Percentiles rank a stretch among this genome's conserved stretches.
Evolutionary conservation across 2,329 filamentous ascomycete genomes (phyloP).

Genomic region (Lanzia echinophila): DNA sequence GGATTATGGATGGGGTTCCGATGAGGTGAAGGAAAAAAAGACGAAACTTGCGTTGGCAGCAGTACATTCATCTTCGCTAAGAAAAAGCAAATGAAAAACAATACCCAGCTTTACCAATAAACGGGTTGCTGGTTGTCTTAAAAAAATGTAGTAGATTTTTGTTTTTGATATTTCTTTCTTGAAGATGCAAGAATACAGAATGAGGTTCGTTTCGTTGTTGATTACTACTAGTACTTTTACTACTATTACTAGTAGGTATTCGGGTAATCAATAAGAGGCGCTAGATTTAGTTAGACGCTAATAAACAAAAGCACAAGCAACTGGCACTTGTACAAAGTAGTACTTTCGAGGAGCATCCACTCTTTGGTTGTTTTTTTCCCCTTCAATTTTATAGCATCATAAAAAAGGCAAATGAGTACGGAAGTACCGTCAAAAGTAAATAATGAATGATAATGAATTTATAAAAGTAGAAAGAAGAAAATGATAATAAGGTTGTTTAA

Average conservation of each 20-base stretch:
- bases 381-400: no score
- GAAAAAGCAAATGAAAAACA: not conserved
- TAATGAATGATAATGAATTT: no score
- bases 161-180: not conserved
- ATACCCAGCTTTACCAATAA: not conserved
- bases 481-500: no score
- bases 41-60: constrained; percentile 49
- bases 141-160: not conserved
- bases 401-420: no score
- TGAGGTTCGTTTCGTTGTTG: constrained; percentile 5
- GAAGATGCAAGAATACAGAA: constrained; percentile 2
- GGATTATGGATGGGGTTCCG: constrained; percentile 45
- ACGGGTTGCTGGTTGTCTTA: not conserved
- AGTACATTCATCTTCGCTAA: constrained; percentile 52
- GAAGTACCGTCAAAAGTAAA: no score
- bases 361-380: no score
- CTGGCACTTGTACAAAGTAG: not conserved
- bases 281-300: not conserved
- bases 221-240: not conserved
- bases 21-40: constrained; percentile 53
- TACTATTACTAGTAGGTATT: no score
- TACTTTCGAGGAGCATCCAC: not conserved
- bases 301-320: not conserved
- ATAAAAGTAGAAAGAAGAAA: no score
- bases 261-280: not conserved